Percentiles rank a stretch among this genome's conserved stretches.
Evolutionary conservation across 805 yeast genomes (phyloP).

Genomic region (Starmerella geochares): DNA sequence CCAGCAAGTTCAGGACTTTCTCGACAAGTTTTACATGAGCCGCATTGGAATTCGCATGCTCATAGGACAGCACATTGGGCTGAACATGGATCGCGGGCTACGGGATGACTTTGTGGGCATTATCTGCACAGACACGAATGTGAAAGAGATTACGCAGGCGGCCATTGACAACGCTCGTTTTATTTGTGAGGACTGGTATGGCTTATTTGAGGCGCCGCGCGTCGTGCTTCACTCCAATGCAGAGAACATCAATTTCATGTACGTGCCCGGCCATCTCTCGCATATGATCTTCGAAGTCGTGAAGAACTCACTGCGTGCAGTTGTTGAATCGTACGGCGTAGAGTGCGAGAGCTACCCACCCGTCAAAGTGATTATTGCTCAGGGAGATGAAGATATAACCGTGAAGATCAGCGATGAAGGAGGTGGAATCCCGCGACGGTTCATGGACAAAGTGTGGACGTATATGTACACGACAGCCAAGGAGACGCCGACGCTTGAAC

Average conservation of each 20-base stretch:
- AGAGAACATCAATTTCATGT: conserved; percentile 65
- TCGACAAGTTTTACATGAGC: conserved; percentile 81
- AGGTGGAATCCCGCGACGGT: conserved; percentile 82
- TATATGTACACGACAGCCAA: conserved; percentile 82
- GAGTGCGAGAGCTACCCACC: conserved; percentile 68
- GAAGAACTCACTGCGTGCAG: conserved; percentile 79
- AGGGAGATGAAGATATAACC: conserved; percentile 84
- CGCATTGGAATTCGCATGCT: conserved; percentile 88
- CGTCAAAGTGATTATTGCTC: conserved; percentile 74
- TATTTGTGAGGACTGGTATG: conserved; percentile 85
- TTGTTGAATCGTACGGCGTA: conserved; percentile 67
- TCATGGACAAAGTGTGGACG: conserved; percentile 80
- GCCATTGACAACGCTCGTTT: conserved; percentile 85
- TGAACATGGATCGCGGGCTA: conserved; percentile 53
- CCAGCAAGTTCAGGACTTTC: conserved; percentile 63
- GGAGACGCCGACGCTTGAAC: conserved; percentile 54
- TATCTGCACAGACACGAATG: conserved; percentile 74
- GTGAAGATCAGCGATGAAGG: conserved; percentile 88
- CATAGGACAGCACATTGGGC: conserved; percentile 87
- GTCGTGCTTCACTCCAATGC: conserved; percentile 68
- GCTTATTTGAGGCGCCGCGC: conserved; percentile 74
- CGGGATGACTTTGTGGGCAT: conserved; percentile 73
- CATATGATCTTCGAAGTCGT: conserved; percentile 85
- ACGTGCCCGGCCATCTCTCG: conserved; percentile 84
- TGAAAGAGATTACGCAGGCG: conserved; percentile 71